These are phyloP conservation scores for Craterostigma plantagineum DNA, from an alignment of 257 asterid genomes.

Conservation along the genomic window DNA sequence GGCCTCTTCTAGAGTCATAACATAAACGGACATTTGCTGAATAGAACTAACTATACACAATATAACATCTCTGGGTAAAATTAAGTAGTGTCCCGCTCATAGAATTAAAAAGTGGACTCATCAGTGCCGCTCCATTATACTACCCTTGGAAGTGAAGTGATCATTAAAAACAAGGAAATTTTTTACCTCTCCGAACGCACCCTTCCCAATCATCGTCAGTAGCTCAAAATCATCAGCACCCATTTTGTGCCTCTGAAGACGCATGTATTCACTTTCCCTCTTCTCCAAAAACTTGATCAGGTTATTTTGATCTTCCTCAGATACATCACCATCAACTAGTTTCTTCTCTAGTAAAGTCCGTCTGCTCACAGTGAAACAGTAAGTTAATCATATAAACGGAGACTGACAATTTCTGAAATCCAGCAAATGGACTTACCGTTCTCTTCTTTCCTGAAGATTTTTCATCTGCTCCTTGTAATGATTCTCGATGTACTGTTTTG, in stretches of 20 bases:
- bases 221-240: slow-evolving; percentile 87
- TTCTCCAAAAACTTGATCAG: slow-evolving; percentile 72
- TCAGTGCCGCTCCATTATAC: too few species aligned
- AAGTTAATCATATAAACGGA: slow-evolving; percentile 2
- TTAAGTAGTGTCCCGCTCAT: too few species aligned
- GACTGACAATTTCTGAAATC: slow-evolving; percentile 1
- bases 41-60: too few species aligned
- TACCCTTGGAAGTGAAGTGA: too few species aligned
- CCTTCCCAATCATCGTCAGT: slow-evolving; percentile 92
- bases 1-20: too few species aligned
- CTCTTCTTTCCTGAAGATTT: slow-evolving; percentile 80
- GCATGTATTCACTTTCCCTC: slow-evolving; percentile 97
- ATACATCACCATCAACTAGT: slow-evolving; percentile 95
- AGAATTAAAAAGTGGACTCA: too few species aligned
- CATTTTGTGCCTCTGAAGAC: slow-evolving; percentile 94
- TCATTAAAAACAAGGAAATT: background rate
- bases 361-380: slow-evolving; percentile 27
- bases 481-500: slow-evolving; percentile 93
- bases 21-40: too few species aligned
- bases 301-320: slow-evolving; percentile 92
- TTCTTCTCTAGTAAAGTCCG: slow-evolving; percentile 69
- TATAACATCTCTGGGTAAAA: too few species aligned
- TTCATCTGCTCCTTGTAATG: slow-evolving; percentile 93
- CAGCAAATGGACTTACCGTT: slow-evolving; percentile 35
- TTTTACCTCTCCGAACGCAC: slow-evolving; percentile 95